phyloP scores from a whole-genome alignment of 176 grass and related monocot species.

The Cenchrus americanus region DNA sequence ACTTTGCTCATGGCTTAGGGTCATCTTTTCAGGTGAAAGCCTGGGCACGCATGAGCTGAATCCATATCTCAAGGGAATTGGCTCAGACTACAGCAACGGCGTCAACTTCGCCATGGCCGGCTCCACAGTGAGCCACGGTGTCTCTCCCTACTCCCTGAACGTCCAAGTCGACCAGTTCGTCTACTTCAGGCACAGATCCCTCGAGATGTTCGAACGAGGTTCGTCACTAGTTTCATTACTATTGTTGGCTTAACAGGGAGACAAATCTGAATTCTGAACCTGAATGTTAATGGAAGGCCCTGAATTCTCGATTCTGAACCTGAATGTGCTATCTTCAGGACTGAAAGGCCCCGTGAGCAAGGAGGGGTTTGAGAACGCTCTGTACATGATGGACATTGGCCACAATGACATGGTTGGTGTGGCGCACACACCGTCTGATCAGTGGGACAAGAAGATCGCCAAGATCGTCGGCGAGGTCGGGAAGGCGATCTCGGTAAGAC shows the following conservation, averaged over 20 bases:
- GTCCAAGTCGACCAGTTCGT: constrained; percentile 84
- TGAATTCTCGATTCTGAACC: constrained; percentile 8
- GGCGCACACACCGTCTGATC: constrained; percentile 38
- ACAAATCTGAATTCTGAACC: constrained; percentile 24
- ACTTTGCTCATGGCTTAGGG: constrained; percentile 1
- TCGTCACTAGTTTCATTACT: neutral
- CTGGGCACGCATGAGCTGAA: constrained; percentile 66
- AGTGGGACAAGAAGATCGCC: constrained; percentile 48
- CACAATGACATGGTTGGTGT: constrained; percentile 70
- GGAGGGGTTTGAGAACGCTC: constrained; percentile 63
- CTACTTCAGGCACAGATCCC: constrained; percentile 74
- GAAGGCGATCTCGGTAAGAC: constrained; percentile 54
- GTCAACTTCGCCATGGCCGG: constrained; percentile 86
- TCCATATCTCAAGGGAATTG: constrained; percentile 74
- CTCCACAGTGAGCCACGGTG: constrained; percentile 47
- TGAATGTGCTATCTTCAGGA: constrained; percentile 36
- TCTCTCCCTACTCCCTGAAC: constrained; percentile 58
- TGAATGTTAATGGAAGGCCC: neutral
- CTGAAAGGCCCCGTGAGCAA: constrained; percentile 55
- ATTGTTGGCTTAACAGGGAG: neutral
- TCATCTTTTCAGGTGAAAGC: constrained; percentile 60
- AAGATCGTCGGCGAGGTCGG: constrained; percentile 58
- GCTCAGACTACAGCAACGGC: constrained; percentile 83
- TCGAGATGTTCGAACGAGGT: constrained; percentile 71
- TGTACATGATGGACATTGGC: constrained; percentile 89